Evolutionary conservation across 2,329 filamentous ascomycete genomes (phyloP).

Genomic region (Claviceps monticola): DNA sequence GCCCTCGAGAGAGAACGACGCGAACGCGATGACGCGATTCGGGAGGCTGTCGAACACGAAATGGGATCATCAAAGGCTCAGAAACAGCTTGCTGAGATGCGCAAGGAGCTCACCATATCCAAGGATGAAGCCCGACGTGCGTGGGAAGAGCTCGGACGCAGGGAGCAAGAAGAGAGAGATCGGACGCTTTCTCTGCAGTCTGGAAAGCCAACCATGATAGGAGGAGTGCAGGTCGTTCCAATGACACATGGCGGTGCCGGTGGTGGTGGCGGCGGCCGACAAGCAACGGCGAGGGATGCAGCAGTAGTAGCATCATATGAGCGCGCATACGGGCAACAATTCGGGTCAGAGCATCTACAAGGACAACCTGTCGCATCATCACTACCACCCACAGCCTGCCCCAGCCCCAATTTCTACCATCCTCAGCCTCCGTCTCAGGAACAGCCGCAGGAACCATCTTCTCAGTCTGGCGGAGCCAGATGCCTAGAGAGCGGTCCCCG

Average conservation of each 20-base stretch:
- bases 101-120: slow-evolving; percentile 82
- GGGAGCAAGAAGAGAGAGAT: slow-evolving; percentile 87
- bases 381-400: slow-evolving; percentile 16
- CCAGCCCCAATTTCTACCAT: slow-evolving; percentile 12
- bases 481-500: slow-evolving; percentile 51
- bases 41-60: slow-evolving; percentile 51
- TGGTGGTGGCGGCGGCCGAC: slow-evolving; percentile 45
- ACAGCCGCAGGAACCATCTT: neutral
- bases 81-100: slow-evolving; percentile 76
- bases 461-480: slow-evolving; percentile 11
- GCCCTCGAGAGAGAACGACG: slow-evolving; percentile 63
- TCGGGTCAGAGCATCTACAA: slow-evolving; percentile 25
- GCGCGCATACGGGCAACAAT: slow-evolving; percentile 16
- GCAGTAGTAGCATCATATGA: slow-evolving; percentile 10
- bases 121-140: slow-evolving; percentile 91
- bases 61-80: slow-evolving; percentile 62
- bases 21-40: slow-evolving; percentile 52
- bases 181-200: slow-evolving; percentile 72
- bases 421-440: slow-evolving; percentile 8
- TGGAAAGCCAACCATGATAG: slow-evolving; percentile 77
- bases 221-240: slow-evolving; percentile 88
- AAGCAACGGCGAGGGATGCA: slow-evolving; percentile 29
- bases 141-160: slow-evolving; percentile 90
- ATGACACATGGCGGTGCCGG: slow-evolving; percentile 43
- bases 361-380: slow-evolving; percentile 22